phyloP scores from a whole-genome alignment of 2,329 filamentous ascomycete genomes.

The Samsoniella hepiali region DNA sequence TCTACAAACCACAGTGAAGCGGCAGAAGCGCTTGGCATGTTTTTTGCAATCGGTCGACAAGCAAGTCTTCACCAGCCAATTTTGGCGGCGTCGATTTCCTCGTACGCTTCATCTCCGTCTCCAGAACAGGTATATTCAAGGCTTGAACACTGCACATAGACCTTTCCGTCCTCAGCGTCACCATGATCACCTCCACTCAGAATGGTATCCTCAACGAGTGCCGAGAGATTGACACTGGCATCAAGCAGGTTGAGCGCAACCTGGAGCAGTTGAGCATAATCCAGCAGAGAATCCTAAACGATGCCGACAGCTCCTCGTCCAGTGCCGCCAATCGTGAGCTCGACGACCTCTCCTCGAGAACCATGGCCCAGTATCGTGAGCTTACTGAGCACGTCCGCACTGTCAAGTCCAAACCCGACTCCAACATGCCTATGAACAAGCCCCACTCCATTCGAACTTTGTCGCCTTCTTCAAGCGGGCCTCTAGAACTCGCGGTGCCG shows the following conservation, averaged over 20 bases:
- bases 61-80: too few species aligned
- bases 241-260: slow-evolving; percentile 70
- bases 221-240: slow-evolving; percentile 71
- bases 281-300: slow-evolving; percentile 69
- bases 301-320: slow-evolving; percentile 67
- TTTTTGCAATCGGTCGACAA: too few species aligned
- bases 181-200: too few species aligned
- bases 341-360: slow-evolving; percentile 70
- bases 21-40: too few species aligned
- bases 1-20: too few species aligned
- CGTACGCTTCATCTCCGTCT: too few species aligned
- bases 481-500: too few species aligned
- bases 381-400: slow-evolving; percentile 76
- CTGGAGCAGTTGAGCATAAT: slow-evolving; percentile 68
- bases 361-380: slow-evolving; percentile 77
- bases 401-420: slow-evolving; percentile 78
- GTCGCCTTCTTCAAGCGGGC: too few species aligned
- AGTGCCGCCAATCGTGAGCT: slow-evolving; percentile 66
- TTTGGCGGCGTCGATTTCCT: too few species aligned
- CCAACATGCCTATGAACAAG: slow-evolving; percentile 67
- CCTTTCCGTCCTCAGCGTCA: too few species aligned
- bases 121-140: background rate
- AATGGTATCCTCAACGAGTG: slow-evolving; percentile 73
- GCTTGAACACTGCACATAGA: too few species aligned
- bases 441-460: too few species aligned